phyloP scores from a whole-genome alignment of 2,329 filamentous ascomycete genomes.

The Calonectria pteridis region DNA sequence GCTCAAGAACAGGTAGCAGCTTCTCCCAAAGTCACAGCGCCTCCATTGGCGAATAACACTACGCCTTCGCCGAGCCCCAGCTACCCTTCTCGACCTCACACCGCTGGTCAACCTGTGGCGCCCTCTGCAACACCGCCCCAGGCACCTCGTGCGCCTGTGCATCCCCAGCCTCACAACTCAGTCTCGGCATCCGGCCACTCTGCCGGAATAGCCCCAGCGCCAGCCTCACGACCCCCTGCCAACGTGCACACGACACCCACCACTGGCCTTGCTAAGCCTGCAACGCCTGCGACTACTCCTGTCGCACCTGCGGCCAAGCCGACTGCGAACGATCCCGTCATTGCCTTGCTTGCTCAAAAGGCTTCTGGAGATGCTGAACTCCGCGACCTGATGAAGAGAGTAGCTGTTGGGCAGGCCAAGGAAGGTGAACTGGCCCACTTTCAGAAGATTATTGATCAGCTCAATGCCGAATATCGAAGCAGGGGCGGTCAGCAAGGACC shows the following conservation, averaged over 20 bases:
- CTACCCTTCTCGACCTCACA: conserved; percentile 32
- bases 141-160: conserved; percentile 37
- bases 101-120: conserved; percentile 29
- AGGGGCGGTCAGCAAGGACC: conserved; percentile 65
- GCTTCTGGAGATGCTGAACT: conserved; percentile 80
- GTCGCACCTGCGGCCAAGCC: conserved; percentile 40
- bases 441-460: conserved; percentile 83
- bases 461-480: conserved; percentile 72
- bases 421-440: conserved; percentile 80
- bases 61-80: conserved; percentile 35
- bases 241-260: conserved; percentile 34
- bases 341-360: conserved; percentile 81
- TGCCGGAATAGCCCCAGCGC: conserved; percentile 37
- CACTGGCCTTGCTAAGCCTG: conserved; percentile 32
- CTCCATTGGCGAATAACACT: conserved; percentile 31
- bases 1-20: conserved; percentile 30
- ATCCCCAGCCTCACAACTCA: conserved; percentile 29
- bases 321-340: conserved; percentile 76
- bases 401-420: conserved; percentile 80
- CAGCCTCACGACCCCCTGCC: conserved; percentile 38
- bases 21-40: conserved; percentile 31
- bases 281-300: conserved; percentile 29
- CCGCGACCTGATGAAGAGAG: conserved; percentile 85
- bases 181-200: conserved; percentile 31
- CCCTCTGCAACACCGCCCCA: conserved; percentile 40